Base-by-base conservation (phyloP, 805 yeast species). In the Hagleromyces aurorensis region DNA sequence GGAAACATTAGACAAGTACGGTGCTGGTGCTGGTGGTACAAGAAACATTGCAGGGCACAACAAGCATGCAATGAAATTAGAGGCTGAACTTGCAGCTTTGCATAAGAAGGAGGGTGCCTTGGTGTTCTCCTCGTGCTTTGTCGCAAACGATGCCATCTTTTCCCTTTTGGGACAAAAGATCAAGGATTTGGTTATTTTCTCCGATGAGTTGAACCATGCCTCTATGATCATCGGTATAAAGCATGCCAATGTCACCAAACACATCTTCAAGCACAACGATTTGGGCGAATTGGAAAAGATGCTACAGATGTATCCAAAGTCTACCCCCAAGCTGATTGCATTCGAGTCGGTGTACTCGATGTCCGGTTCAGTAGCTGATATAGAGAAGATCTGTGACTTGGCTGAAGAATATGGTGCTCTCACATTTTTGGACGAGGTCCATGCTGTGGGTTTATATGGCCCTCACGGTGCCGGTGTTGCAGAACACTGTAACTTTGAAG, bases 391-490 rank as follows among this genome's bases (percentile, higher is more conserved):
- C 43, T 89, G 96, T 57, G 95, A 87, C 46, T 69, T 91, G 51
- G 99, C 99, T 22, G 96, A 91, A 31, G 85, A 91, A 62, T 91
- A 91, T 56, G 97, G 97, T 39, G 97, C 97, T 26, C 62, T 91
- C 48, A 91, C 99, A 17, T 91, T 91, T 61, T 67, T 91, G 57
- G 99, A 91, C 58, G 99, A 91, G 61, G 99, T 91, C 21, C 99
- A 91, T 53, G 97, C 98, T 19, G 97, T 91, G 26, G 99, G 99
- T 33, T 72, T 91, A 78, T 91, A 91, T 55, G 99, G 99, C 49
- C 97, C 99, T 37, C 95, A 83, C 50, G 99, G 99, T 54, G 98
- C 96, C 19, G 99, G 99, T 64, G 97, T 91, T 32, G 96, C 97
- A 27, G 99, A 91, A 61, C 98, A 91, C 57, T 67, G 81, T 49